Conservation (phyloP, 176 grass and related monocot genomes). For the Tuctoria greenei region DNA sequence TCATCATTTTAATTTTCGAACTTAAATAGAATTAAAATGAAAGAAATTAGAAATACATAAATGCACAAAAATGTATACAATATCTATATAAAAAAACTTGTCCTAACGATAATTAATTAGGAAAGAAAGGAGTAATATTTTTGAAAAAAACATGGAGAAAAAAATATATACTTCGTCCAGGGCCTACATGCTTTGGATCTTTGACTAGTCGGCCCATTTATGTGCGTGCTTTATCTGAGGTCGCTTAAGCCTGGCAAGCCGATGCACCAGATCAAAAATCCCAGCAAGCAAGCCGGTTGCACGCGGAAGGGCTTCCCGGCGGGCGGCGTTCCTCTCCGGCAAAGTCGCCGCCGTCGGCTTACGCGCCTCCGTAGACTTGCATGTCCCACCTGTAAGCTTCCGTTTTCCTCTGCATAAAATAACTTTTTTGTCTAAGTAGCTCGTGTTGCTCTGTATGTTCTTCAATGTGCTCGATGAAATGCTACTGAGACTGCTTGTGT, state of each 20-base stretch:
- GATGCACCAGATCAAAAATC: background rate
- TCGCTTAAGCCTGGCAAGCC: background rate
- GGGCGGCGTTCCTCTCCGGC: background rate
- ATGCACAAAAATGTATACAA: no score
- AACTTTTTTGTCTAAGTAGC: background rate
- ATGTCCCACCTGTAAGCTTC: background rate
- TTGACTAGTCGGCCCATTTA: background rate
- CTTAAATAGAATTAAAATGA: no score
- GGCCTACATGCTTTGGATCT: background rate
- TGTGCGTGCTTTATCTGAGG: background rate
- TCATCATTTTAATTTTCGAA: no score
- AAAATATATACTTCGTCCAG: no score
- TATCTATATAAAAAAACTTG: no score
- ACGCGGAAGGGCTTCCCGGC: background rate
- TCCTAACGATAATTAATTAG: no score
- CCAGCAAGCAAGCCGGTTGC: background rate
- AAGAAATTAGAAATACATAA: no score
- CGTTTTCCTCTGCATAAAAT: background rate
- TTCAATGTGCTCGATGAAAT: slow-evolving; percentile 36
- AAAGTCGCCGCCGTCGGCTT: background rate
- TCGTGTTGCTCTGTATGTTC: background rate
- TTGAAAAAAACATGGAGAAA: no score
- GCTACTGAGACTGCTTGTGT: background rate
- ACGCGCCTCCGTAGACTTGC: background rate
- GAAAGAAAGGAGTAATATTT: no score